Conservation (phyloP, 352 stramenopile genomes). For the Blastocystis sp. region DNA sequence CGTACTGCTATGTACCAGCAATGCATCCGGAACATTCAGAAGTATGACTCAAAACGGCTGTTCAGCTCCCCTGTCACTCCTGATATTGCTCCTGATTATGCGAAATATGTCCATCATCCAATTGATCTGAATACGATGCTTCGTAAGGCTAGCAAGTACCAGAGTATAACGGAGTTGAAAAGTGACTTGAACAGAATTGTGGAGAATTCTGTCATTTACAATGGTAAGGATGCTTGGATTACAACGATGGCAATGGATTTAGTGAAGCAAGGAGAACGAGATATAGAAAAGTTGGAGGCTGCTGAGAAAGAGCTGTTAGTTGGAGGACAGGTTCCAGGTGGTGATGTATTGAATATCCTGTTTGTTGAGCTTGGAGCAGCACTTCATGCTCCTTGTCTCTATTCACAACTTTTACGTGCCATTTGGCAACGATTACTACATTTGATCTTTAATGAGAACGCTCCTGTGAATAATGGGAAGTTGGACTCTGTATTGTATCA, state of each 20-base stretch:
- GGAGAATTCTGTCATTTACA: not conserved
- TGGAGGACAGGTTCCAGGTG: not conserved
- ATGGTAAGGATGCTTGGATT: not conserved
- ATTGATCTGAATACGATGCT: slow-evolving; percentile 49
- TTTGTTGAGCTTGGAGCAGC: not conserved
- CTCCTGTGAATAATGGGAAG: slow-evolving; percentile 1
- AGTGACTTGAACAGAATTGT: slow-evolving; percentile 34
- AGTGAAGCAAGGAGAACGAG: not conserved
- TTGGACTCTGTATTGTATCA: slow-evolving; percentile 7
- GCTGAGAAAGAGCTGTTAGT: not conserved
- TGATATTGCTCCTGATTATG: slow-evolving; percentile 18
- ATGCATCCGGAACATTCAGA: not conserved
- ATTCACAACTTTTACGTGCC: slow-evolving; percentile 21
- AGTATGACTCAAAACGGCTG: not conserved
- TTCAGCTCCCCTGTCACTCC: slow-evolving; percentile 4
- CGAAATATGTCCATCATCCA: not conserved
- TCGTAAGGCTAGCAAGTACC: not conserved
- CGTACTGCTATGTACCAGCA: not conserved
- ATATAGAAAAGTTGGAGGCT: not conserved
- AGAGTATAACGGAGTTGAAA: not conserved
- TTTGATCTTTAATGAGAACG: not conserved
- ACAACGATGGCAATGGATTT: not conserved
- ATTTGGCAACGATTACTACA: slow-evolving; percentile 18
- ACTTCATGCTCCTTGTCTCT: not conserved
- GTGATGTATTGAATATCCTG: not conserved